Base-by-base conservation (phyloP, 2,329 filamentous ascomycete species). In the Rutstroemia sp. region DNA sequence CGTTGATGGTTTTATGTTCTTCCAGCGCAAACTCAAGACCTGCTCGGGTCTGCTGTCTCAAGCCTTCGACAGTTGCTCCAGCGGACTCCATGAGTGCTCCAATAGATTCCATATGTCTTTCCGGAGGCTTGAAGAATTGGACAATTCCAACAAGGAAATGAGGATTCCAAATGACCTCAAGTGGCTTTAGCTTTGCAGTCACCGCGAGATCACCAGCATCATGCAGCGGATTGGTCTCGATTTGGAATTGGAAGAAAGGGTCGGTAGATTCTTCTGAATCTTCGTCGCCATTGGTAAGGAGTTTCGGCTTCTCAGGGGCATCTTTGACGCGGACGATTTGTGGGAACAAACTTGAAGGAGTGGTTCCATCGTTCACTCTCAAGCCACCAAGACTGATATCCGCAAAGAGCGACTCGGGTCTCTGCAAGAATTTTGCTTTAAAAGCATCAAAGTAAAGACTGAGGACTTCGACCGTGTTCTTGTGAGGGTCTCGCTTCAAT, bases 71-170 rank as follows among this genome's bases (percentile, higher is more conserved):
- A 0, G 94, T 99, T 1, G 92, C 92, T 23, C 94, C 92, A 5
- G 94, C 94, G 48, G 87, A 90, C 71, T 99, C 95, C 84, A 99
- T 89, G 56, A 99, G 78, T 1, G 94, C 95, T 12, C 85, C 88
- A 64, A 99, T 96, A 9, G 94, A 99, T 69, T 99, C 94, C 92
- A 99, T 96, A 69, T 99, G 95, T 51, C 92, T 82, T 70, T 96
- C 92, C 0, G 94, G 95, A 0, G 94, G 94, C 60, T 92, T 87
- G 76, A 99, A 99, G 75, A 99, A 99, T 64, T 91, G 90, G 53
- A 87, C 89, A 41, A 97, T 84, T 49, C 94, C 92, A 5, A 96
- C 84, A 0, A 97, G 79, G 63, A 97, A 95, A 61, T 86, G 89
- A 1, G 95, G 94, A 65, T 99, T 99, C 81, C 96, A 99, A 23